Conservation (phyloP, 768 basidiomycete genomes). For the Macrocybe gigantea region DNA sequence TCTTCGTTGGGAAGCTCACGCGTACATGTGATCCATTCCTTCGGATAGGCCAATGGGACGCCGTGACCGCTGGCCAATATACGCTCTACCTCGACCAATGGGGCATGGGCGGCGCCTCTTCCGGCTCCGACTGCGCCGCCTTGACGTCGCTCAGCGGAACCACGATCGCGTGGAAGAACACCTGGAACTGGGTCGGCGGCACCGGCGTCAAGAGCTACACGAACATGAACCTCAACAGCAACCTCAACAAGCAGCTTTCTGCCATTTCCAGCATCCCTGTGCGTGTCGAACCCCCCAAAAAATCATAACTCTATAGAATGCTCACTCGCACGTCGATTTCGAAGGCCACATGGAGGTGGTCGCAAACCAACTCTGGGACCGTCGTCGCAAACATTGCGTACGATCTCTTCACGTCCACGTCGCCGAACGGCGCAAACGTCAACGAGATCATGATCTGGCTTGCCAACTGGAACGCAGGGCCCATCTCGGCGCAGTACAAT, state of each 20-base stretch:
- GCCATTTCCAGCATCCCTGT: constrained; percentile 54
- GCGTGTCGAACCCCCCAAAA: constrained; percentile 12
- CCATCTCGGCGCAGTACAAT: constrained; percentile 47
- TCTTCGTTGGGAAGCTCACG: not conserved
- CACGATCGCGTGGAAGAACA: constrained; percentile 44
- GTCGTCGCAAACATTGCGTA: constrained; percentile 54
- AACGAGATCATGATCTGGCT: constrained; percentile 66
- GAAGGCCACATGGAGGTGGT: constrained; percentile 55
- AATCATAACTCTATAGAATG: not conserved
- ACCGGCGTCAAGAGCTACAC: constrained; percentile 56
- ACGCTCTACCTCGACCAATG: constrained; percentile 45
- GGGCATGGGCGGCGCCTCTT: constrained; percentile 31
- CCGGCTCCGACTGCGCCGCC: constrained; percentile 47
- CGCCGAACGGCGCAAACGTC: constrained; percentile 39
- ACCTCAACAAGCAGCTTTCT: constrained; percentile 47
- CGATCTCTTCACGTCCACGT: constrained; percentile 56
- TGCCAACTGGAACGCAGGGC: constrained; percentile 49
- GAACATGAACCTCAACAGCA: constrained; percentile 45
- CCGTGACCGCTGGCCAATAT: constrained; percentile 38
- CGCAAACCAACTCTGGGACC: constrained; percentile 30
- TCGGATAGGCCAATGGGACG: constrained; percentile 45
- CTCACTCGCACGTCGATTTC: not conserved
- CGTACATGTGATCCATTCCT: not conserved
- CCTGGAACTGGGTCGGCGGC: constrained; percentile 50
- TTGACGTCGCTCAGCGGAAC: constrained; percentile 35